phyloP scores from a whole-genome alignment of 352 stramenopile genomes.

The Phytophthora sp. region DNA sequence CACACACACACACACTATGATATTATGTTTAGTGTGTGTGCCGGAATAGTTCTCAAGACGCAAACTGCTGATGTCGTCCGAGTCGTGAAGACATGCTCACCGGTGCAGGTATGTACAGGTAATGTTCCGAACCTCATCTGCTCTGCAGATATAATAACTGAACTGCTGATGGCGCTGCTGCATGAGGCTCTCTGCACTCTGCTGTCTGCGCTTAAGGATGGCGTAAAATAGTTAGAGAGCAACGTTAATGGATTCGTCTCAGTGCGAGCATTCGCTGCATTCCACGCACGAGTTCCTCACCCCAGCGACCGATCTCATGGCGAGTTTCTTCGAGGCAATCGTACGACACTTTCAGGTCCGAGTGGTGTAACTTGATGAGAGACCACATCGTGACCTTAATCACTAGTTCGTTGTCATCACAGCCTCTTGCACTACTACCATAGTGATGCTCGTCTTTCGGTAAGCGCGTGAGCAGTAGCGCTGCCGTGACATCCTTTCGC shows the following conservation, averaged over 20 bases:
- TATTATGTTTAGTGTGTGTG: too few species aligned
- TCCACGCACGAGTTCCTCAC: constrained; percentile 35
- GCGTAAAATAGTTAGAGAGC: too few species aligned
- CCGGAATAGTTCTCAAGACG: too few species aligned
- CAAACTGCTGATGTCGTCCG: too few species aligned
- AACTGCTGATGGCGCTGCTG: too few species aligned
- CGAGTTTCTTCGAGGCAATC: constrained; percentile 34
- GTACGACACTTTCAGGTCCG: constrained; percentile 32
- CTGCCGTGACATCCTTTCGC: constrained; percentile 37
- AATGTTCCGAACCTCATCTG: too few species aligned
- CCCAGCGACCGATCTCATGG: constrained; percentile 40
- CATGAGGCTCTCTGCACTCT: too few species aligned
- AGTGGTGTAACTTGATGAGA: constrained; percentile 42
- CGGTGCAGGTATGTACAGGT: too few species aligned
- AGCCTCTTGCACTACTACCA: background rate
- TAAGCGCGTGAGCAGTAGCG: constrained; percentile 30
- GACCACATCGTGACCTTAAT: constrained; percentile 43
- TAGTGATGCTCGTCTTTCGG: constrained; percentile 21
- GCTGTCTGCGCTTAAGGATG: too few species aligned
- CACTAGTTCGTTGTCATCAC: constrained; percentile 25
- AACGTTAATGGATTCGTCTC: constrained; percentile 30
- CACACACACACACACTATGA: too few species aligned
- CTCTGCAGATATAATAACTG: too few species aligned
- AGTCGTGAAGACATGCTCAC: too few species aligned
- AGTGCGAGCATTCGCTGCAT: constrained; percentile 32